Base-by-base conservation (phyloP, 176 grass and related monocot species). In the Ampelocalamus luodianensis region DNA sequence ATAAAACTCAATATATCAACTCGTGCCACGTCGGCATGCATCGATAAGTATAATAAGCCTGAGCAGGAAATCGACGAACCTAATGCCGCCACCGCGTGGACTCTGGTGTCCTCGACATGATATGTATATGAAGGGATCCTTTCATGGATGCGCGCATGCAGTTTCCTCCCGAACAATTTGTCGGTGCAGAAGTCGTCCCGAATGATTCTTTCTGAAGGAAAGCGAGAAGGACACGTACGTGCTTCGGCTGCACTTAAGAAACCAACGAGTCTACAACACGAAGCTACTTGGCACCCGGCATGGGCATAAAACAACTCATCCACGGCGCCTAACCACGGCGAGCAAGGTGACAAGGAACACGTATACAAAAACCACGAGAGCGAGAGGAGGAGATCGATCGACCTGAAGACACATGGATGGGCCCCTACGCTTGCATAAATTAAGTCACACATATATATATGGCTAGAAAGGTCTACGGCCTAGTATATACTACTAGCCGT, bases 121-220 rank as follows among this genome's bases (percentile, higher is more conserved):
- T 62, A 69, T 49, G 69, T 32, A 42, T 7, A 42, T 7, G 3
- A 32, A 16, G 40, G 38, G 24, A 34, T 50, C 54, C 43, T 3
- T 40, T 56, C 51, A 61, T 60, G 69, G 27, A 40, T 6, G 2
- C 45, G 10, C 26, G 51, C 23, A 53, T 24, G 73, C 48, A 53
- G 16, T 49, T 86, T 36, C 36, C 51, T 7, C 16, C 56, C 16
- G 15, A 58, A 20, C 16, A 65, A 49, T 82, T 11, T 58, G 84
- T 90, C 88, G 79, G 84, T 50, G 73, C 68, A 5, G 14, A 78
- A 72, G 83, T 78, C 82, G 49, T 20, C 42, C 20, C 9, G 71
- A 6, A 6, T 2, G 78, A 76, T 72, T 86, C 55, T 23, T 7
- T 22, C 26, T 36, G 46, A 86, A 6, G 72, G 65, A 77, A 78